phyloP scores from a whole-genome alignment of 2,329 filamentous ascomycete species.

The Botrytis squamosa region DNA sequence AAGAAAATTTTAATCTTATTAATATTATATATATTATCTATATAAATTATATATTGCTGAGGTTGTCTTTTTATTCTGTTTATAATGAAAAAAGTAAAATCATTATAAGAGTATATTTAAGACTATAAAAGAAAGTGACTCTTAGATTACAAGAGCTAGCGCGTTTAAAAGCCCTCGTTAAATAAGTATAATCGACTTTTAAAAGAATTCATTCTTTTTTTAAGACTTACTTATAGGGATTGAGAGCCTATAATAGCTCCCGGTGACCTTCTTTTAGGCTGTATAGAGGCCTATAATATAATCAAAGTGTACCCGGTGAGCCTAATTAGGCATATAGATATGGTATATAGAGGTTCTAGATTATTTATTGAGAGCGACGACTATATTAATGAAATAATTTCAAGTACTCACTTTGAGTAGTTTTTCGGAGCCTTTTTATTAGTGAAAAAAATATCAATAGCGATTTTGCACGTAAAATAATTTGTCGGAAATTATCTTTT shows the following conservation, averaged over 20 bases:
- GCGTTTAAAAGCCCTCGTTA: not conserved
- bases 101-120: not conserved
- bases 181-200: not conserved
- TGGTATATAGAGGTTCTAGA: not conserved
- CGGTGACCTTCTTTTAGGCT: not conserved
- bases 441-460: not conserved
- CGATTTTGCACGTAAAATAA: not conserved
- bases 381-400: not conserved
- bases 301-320: not conserved
- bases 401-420: not conserved
- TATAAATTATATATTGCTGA: not conserved
- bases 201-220: not conserved
- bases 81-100: not conserved
- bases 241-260: not conserved
- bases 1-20: not conserved
- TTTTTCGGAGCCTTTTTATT: not conserved
- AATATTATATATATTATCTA: not conserved
- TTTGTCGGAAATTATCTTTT: not conserved
- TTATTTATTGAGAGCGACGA: not conserved
- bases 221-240: not conserved
- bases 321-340: not conserved
- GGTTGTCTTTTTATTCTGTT: not conserved
- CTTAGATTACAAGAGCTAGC: not conserved
- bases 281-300: not conserved
- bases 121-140: not conserved